Conservation (phyloP, 2,329 filamentous ascomycete genomes). For the Xylariaceae sp. region DNA sequence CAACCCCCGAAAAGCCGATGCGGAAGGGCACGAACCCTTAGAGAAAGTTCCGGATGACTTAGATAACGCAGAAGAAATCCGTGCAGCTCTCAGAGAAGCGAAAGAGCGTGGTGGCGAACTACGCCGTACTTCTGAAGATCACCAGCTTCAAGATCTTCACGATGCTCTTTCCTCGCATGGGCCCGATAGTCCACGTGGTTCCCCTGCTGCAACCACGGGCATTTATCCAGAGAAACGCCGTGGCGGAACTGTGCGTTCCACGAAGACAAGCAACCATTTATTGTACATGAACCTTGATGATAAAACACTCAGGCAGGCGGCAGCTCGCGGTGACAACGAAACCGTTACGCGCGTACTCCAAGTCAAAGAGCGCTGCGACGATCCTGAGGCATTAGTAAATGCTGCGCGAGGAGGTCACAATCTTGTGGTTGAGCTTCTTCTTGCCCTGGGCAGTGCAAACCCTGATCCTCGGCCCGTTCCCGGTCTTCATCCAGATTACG, state of each 20-base stretch:
- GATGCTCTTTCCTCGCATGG: constrained; percentile 50
- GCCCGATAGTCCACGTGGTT: constrained; percentile 54
- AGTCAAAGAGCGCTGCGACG: constrained; percentile 57
- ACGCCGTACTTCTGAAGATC: constrained; percentile 54
- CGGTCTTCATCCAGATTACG: constrained; percentile 60
- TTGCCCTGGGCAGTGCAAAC: constrained; percentile 61
- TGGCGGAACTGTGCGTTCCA: constrained; percentile 52
- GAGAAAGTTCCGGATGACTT: constrained; percentile 72
- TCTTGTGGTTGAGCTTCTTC: constrained; percentile 72
- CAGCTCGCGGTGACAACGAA: constrained; percentile 56
- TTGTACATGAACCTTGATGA: constrained; percentile 60
- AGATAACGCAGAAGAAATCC: constrained; percentile 76
- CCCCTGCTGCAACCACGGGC: constrained; percentile 42
- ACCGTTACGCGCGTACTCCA: constrained; percentile 57
- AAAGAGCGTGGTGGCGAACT: constrained; percentile 51
- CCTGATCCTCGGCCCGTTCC: constrained; percentile 64
- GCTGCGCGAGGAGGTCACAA: constrained; percentile 90
- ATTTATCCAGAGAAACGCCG: constrained; percentile 41
- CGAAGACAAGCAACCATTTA: constrained; percentile 59
- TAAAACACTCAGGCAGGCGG: constrained; percentile 56
- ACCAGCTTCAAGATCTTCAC: constrained; percentile 42
- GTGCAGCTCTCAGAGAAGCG: constrained; percentile 58
- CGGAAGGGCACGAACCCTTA: constrained; percentile 86
- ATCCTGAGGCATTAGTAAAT: constrained; percentile 82
- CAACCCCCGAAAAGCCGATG: constrained; percentile 84